Evolutionary conservation across 2,329 filamentous ascomycete genomes (phyloP).

Genomic region (Bipolaris zeicola): DNA sequence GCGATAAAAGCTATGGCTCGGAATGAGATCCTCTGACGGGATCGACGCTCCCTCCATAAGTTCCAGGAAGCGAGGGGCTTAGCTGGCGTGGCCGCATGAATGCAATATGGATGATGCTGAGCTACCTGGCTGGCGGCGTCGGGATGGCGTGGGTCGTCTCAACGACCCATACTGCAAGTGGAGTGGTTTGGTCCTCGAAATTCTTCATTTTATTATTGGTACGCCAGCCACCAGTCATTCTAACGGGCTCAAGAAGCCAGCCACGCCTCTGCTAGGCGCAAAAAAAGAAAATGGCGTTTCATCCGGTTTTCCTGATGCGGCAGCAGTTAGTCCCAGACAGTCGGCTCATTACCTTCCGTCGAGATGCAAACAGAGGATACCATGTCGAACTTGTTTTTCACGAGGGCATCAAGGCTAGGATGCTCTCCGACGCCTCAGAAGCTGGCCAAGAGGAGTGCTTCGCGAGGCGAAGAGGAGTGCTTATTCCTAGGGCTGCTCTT

Average conservation of each 20-base stretch:
- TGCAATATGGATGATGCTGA: slow-evolving; percentile 23
- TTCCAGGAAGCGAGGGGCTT: slow-evolving; percentile 30
- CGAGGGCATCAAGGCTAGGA: background rate
- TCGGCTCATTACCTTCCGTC: no score
- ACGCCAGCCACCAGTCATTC: slow-evolving; percentile 28
- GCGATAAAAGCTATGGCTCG: slow-evolving; percentile 23
- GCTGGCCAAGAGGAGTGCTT: slow-evolving; percentile 20
- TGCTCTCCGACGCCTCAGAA: slow-evolving; percentile 13
- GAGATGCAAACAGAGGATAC: no score
- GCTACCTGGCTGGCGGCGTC: slow-evolving; percentile 31
- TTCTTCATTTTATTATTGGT: slow-evolving; percentile 36
- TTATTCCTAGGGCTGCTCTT: slow-evolving; percentile 19
- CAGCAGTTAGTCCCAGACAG: background rate
- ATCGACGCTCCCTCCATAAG: slow-evolving; percentile 33
- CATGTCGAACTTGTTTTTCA: background rate
- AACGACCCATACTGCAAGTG: slow-evolving; percentile 26
- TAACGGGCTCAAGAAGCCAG: slow-evolving; percentile 10
- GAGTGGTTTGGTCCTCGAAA: slow-evolving; percentile 24
- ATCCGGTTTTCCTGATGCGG: background rate
- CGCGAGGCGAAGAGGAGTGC: slow-evolving; percentile 16
- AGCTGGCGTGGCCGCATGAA: slow-evolving; percentile 19
- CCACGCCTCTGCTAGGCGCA: slow-evolving; percentile 15
- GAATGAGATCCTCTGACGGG: slow-evolving; percentile 18
- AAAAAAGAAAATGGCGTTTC: slow-evolving; percentile 14
- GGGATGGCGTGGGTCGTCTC: slow-evolving; percentile 30